A percentile compares a stretch with the other conserved stretches of the same genome.
Evolutionary conservation across 306 rosid species (phyloP).

Genomic region (Ceratonia siliqua): DNA sequence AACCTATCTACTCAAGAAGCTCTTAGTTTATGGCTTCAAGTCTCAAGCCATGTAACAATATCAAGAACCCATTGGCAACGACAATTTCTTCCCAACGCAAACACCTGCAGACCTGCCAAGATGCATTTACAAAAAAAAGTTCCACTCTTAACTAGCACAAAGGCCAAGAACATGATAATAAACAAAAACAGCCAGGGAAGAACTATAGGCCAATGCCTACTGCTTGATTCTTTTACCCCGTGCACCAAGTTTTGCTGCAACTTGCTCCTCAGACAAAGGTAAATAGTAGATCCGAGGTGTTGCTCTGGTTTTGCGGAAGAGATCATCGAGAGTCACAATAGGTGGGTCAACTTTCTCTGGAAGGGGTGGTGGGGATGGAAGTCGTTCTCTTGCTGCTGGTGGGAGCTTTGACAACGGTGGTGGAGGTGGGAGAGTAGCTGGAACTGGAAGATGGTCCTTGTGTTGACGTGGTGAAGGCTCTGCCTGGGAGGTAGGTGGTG

Average conservation of each 20-base stretch:
- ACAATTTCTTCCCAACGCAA: background rate
- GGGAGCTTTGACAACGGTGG: conserved; percentile 50
- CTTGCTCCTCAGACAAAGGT: conserved; percentile 87
- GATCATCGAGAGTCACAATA: conserved; percentile 84
- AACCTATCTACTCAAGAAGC: background rate
- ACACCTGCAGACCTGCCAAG: conserved; percentile 45
- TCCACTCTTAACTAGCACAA: conserved; percentile 43
- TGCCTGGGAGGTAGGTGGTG: conserved; percentile 32
- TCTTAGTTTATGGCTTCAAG: background rate
- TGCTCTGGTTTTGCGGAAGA: conserved; percentile 82
- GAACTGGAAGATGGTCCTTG: conserved; percentile 10
- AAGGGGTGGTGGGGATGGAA: conserved; percentile 79
- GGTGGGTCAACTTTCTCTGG: conserved; percentile 71
- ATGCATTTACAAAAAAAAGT: conserved; percentile 39
- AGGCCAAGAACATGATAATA: conserved; percentile 33
- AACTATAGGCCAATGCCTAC: conserved; percentile 31
- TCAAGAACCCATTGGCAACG: background rate
- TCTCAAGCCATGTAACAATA: background rate
- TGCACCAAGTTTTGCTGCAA: conserved; percentile 62
- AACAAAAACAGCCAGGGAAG: conserved; percentile 29
- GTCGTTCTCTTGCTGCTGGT: conserved; percentile 63
- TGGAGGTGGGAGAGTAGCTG: conserved; percentile 27
- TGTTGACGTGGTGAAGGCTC: background rate
- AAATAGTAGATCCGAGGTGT: conserved; percentile 90
- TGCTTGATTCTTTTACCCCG: conserved; percentile 51